A percentile compares a stretch with the other conserved stretches of the same genome.
Conservation (phyloP, 139 green algal genomes). For the Nannochloris sp. region DNA sequence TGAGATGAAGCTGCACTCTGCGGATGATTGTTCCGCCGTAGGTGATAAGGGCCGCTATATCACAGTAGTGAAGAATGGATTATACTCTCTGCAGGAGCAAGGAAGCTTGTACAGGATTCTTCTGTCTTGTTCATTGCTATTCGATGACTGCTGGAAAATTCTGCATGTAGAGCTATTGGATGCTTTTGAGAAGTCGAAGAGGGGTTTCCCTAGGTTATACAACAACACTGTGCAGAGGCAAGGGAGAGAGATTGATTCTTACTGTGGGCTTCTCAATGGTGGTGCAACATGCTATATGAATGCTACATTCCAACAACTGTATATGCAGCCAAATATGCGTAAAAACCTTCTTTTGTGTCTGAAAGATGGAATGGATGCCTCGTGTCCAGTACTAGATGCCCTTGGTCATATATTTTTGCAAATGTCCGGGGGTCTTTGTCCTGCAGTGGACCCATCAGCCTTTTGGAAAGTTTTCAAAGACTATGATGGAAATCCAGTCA, state of each 20-base stretch:
- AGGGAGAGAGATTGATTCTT: neutral
- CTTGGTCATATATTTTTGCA: conserved; percentile 64
- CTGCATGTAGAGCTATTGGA: too few species aligned
- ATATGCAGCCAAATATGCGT: conserved; percentile 70
- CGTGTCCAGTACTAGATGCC: conserved; percentile 60
- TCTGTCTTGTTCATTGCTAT: too few species aligned
- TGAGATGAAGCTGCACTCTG: neutral
- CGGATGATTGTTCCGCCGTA: too few species aligned
- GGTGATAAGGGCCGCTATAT: too few species aligned
- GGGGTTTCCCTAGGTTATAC: neutral
- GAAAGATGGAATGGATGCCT: conserved; percentile 20
- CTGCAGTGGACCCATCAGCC: conserved; percentile 36
- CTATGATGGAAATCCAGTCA: conserved; percentile 75
- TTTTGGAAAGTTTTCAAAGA: conserved; percentile 85
- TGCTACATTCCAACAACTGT: conserved; percentile 86
- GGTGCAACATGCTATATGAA: conserved; percentile 97
- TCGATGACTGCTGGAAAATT: too few species aligned
- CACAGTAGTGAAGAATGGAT: too few species aligned
- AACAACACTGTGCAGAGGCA: neutral
- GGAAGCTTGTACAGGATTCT: too few species aligned
- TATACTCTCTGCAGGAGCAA: too few species aligned
- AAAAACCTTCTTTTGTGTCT: conserved; percentile 40
- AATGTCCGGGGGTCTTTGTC: conserved; percentile 40
- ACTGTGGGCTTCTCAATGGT: conserved; percentile 56
- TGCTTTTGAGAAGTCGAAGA: too few species aligned